Base-by-base conservation (phyloP, 2,329 filamentous ascomycete species). In the Penicillium polonicum region DNA sequence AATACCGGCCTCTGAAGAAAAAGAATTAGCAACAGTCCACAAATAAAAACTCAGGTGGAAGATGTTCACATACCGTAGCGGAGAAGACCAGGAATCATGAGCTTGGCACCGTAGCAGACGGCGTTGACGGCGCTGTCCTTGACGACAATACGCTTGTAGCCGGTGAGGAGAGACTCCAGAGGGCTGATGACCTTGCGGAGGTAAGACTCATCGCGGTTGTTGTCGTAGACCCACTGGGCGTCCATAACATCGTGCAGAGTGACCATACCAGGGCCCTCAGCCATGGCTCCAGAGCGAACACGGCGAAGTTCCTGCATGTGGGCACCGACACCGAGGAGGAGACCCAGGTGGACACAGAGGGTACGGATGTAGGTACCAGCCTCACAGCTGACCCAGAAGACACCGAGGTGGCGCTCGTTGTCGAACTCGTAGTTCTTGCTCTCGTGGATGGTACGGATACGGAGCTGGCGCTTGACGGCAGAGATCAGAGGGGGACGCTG, bases 301-400 rank as follows among this genome's bases (percentile, higher is more conserved):
- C 93, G 88, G 69, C 93, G 87, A 68, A 97, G 87, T 82, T 97
- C 93, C 82, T 97, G 93, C 93, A 97, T 97, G 81, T 97, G 92
- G 52, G 91, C 94, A 67, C 93, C 93, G 58, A 96, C 92, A 74
- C 93, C 86, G 33, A 88, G 79, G 59, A 89, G 72, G 59, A 89
- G 79, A 77, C 91, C 90, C 68, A 99, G 78, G 80, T 97, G 94
- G 43, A 97, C 93, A 79, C 94, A 97, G 48, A 99, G 87, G 38
- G 94, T 99, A 82, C 94, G 90, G 76, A 99, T 97, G 78, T 99
- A 99, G 64, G 94, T 99, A 76, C 94, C 94, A 57, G 92, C 94
- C 80, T 99, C 94, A 79, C 94, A 99, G 79, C 91, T 96, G 69
- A 97, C 94, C 93, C 94, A 97, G 85, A 99, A 99, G 56, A 97